Evolutionary conservation across 2,329 filamentous ascomycete species (phyloP).

Genomic region (Beauveria medogensis): DNA sequence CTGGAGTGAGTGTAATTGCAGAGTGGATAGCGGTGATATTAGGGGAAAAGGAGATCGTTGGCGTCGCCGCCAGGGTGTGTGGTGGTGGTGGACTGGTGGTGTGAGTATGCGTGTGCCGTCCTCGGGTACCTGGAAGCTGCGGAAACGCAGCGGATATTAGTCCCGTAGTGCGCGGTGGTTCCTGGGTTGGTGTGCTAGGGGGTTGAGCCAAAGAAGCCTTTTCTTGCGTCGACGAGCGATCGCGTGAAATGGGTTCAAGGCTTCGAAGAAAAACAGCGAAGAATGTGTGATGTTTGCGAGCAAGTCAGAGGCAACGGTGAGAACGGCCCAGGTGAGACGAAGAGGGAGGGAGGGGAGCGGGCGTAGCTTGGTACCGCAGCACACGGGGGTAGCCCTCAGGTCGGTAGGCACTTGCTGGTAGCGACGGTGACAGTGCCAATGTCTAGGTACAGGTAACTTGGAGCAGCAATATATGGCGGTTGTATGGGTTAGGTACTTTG

Average conservation of each 20-base stretch:
- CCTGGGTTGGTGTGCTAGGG: not conserved
- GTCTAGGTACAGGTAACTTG: not conserved
- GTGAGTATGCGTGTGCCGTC: constrained; percentile 3
- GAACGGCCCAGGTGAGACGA: not conserved
- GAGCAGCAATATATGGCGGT: not conserved
- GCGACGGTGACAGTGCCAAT: not conserved
- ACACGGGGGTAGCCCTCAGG: too few relatives aligned
- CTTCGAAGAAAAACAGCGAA: not conserved
- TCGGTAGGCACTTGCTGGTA: not conserved
- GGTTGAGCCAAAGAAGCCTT: not conserved
- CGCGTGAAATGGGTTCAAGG: not conserved
- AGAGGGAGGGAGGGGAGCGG: not conserved
- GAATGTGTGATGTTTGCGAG: constrained; percentile 6
- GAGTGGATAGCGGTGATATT: constrained; percentile 31
- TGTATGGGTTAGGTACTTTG: not conserved
- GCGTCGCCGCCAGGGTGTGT: constrained; percentile 9
- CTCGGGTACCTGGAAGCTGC: constrained; percentile 5
- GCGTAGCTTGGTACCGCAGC: not conserved
- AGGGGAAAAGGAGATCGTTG: constrained; percentile 27
- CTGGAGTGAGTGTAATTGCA: constrained; percentile 31
- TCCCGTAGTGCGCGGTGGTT: not conserved
- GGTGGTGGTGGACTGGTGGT: not conserved
- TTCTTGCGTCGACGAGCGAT: not conserved
- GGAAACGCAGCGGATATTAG: constrained; percentile 2
- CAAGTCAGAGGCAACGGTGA: constrained; percentile 1